phyloP scores from a whole-genome alignment of 768 basidiomycete genomes.

The Tephrocybe sp. region DNA sequence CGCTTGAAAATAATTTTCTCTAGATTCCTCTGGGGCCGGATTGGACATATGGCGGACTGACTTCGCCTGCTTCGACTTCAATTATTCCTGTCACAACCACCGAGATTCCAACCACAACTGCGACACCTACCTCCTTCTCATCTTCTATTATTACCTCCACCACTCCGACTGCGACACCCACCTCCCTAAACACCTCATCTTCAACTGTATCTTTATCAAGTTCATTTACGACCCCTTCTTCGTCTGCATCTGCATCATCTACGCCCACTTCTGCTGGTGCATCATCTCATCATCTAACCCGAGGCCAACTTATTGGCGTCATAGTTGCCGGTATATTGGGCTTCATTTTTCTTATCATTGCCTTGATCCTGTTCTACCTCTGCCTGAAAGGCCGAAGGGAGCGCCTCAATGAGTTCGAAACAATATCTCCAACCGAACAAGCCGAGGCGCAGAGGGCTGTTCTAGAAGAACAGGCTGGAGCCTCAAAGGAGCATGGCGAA shows the following conservation, averaged over 20 bases:
- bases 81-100: conserved; percentile 13
- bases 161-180: conserved; percentile 30
- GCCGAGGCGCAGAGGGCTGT: neutral
- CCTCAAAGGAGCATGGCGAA: conserved; percentile 34
- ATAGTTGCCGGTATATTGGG: conserved; percentile 62
- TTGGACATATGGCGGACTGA: conserved; percentile 76
- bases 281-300: conserved; percentile 24
- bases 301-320: conserved; percentile 50
- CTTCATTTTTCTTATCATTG: conserved; percentile 54
- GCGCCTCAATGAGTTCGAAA: conserved; percentile 21
- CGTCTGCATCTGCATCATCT: conserved; percentile 22
- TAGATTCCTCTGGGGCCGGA: conserved; percentile 74
- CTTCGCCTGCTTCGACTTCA: conserved; percentile 51
- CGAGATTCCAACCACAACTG: conserved; percentile 23
- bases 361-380: conserved; percentile 43
- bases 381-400: conserved; percentile 48
- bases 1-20: neutral
- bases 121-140: conserved; percentile 29
- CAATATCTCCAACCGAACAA: neutral
- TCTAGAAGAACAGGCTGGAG: conserved; percentile 27
- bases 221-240: conserved; percentile 16
- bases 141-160: conserved; percentile 24
- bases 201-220: conserved; percentile 25
- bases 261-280: conserved; percentile 17
- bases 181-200: conserved; percentile 26